Conservation (phyloP, 148 eudicot genomes). For the Drosera capensis region DNA sequence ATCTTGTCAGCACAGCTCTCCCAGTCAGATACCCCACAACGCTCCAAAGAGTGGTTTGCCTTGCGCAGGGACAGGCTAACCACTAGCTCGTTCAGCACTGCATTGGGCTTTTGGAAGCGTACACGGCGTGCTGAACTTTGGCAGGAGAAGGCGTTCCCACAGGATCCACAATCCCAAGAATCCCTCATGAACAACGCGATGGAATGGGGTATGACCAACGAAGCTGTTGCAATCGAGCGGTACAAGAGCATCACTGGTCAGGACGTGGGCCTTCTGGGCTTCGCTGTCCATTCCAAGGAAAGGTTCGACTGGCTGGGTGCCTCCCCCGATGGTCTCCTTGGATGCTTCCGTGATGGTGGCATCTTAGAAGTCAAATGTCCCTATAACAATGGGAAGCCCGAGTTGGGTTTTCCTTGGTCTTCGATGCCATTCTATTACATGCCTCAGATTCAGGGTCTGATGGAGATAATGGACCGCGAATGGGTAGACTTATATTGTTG, state of each 20-base stretch:
- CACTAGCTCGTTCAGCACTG: slow-evolving; percentile 9
- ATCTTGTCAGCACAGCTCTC: slow-evolving; percentile 20
- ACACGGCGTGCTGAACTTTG: slow-evolving; percentile 6
- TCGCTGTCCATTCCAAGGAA: slow-evolving; percentile 66
- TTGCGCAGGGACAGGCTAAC: slow-evolving; percentile 7
- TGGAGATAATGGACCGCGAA: slow-evolving; percentile 77
- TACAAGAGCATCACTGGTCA: slow-evolving; percentile 72
- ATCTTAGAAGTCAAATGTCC: slow-evolving; percentile 94
- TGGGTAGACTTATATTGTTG: slow-evolving; percentile 81
- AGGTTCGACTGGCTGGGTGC: slow-evolving; percentile 72
- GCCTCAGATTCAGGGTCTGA: slow-evolving; percentile 96
- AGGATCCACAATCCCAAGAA: slow-evolving; percentile 12
- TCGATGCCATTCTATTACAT: slow-evolving; percentile 81
- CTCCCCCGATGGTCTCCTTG: slow-evolving; percentile 87
- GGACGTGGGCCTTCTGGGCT: slow-evolving; percentile 55
- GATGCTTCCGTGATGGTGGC: slow-evolving; percentile 43
- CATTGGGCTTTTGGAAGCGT: slow-evolving; percentile 6
- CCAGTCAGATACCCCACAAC: slow-evolving; percentile 21
- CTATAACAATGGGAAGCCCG: slow-evolving; percentile 63
- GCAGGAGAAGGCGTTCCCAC: slow-evolving; percentile 53
- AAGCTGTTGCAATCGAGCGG: slow-evolving; percentile 49
- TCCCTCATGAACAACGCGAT: slow-evolving; percentile 33
- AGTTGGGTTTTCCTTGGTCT: slow-evolving; percentile 61
- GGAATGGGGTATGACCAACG: slow-evolving; percentile 87
- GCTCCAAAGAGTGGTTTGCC: slow-evolving; percentile 7